A percentile compares a stretch with the other conserved stretches of the same genome.
phyloP scores from a whole-genome alignment of 1,139 yeast species.

The Hyphopichia pseudoburtonii region DNA sequence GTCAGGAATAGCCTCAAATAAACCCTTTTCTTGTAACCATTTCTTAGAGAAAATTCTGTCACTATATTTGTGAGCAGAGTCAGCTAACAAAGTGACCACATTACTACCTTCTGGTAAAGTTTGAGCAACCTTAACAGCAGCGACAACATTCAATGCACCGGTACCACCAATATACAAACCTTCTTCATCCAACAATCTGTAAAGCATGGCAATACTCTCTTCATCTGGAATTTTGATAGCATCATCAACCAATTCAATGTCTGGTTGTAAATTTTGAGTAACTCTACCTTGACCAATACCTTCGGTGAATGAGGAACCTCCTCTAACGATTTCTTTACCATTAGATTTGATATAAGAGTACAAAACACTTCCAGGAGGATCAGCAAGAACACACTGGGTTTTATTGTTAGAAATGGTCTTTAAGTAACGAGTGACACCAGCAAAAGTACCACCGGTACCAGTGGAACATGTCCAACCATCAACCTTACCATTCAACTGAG shows the following conservation, averaged over 20 bases:
- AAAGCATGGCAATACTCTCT: slow-evolving; percentile 76
- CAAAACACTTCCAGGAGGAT: slow-evolving; percentile 89
- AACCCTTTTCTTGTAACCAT: slow-evolving; percentile 73
- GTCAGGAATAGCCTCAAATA: slow-evolving; percentile 67
- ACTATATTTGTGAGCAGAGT: slow-evolving; percentile 85
- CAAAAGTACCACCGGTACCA: slow-evolving; percentile 90
- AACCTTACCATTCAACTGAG: slow-evolving; percentile 77
- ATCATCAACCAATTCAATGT: slow-evolving; percentile 68
- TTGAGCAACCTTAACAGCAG: slow-evolving; percentile 73
- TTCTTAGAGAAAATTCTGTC: slow-evolving; percentile 73
- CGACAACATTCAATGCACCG: slow-evolving; percentile 78
- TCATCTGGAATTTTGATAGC: slow-evolving; percentile 76
- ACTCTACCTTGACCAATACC: slow-evolving; percentile 96
- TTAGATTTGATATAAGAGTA: slow-evolving; percentile 72
- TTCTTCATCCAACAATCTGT: slow-evolving; percentile 79
- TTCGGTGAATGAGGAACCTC: slow-evolving; percentile 87
- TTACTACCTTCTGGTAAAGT: slow-evolving; percentile 78
- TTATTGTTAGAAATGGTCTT: slow-evolving; percentile 61
- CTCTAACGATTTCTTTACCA: slow-evolving; percentile 60
- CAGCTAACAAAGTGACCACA: slow-evolving; percentile 83
- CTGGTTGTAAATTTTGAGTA: slow-evolving; percentile 76
- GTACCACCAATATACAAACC: slow-evolving; percentile 92
- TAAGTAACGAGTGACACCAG: slow-evolving; percentile 76
- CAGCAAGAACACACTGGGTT: slow-evolving; percentile 71
- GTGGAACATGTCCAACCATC: slow-evolving; percentile 88